Conservation (phyloP, 129 eudicot genomes). For the Ambrosia artemisiifolia region DNA sequence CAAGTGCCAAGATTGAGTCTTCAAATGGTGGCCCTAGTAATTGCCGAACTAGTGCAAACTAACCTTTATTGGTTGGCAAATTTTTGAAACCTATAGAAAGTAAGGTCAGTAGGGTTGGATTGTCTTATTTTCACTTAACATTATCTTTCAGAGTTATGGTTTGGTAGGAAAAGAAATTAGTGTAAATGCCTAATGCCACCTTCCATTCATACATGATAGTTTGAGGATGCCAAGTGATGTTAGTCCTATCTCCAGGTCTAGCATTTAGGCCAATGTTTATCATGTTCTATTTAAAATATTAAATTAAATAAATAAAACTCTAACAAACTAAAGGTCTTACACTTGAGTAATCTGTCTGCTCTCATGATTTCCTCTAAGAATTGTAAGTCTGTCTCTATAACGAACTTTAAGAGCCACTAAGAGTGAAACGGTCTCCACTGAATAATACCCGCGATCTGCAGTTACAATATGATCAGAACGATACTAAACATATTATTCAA, state of each 20-base stretch:
- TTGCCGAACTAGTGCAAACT: too few species aligned
- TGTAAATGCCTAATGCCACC: background rate
- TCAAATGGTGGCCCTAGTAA: conserved; percentile 17
- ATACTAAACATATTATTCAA: conserved; percentile 11
- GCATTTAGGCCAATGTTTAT: background rate
- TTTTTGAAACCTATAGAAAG: background rate
- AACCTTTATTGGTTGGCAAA: background rate
- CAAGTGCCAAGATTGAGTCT: background rate
- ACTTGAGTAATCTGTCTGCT: conserved; percentile 98
- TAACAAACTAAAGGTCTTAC: conserved; percentile 49
- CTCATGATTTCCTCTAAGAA: conserved; percentile 95
- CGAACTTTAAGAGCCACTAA: conserved; percentile 93
- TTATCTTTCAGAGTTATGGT: background rate
- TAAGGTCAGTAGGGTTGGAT: background rate
- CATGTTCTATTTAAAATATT: background rate
- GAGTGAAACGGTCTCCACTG: conserved; percentile 92
- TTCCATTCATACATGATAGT: too few species aligned
- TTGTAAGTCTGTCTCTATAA: conserved; percentile 91
- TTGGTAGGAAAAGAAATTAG: background rate
- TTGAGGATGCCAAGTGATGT: background rate
- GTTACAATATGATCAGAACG: conserved; percentile 10
- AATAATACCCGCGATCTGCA: conserved; percentile 98
- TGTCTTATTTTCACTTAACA: conserved; percentile 1
- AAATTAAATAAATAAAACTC: background rate
- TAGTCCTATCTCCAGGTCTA: background rate